These are phyloP conservation scores for Veloboletus limbatus DNA, from an alignment of 1,284 basidiomycete genomes.

Conservation along the genomic window DNA sequence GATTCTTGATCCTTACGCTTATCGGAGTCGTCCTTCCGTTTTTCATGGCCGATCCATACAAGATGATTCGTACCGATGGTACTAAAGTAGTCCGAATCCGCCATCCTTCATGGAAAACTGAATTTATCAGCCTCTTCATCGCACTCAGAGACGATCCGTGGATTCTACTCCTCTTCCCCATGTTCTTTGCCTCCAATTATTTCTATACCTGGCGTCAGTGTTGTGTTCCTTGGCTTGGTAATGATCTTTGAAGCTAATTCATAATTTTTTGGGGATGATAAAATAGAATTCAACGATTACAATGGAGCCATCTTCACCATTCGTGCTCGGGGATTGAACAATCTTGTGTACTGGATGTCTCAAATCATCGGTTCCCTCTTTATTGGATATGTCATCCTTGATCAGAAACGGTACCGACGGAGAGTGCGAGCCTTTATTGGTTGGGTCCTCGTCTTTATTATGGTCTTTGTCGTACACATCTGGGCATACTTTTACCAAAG, in stretches of 20 bases:
- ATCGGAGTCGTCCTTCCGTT: conserved; percentile 35
- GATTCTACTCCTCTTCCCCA: conserved; percentile 38
- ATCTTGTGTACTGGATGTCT: conserved; percentile 38
- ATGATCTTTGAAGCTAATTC: conserved; percentile 3
- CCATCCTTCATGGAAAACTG: conserved; percentile 38
- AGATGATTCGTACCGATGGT: conserved; percentile 39
- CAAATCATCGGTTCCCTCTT: conserved; percentile 39
- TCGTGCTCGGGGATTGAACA: conserved; percentile 39
- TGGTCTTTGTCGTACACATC: conserved; percentile 50
- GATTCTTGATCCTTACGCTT: conserved; percentile 35
- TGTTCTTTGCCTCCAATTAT: conserved; percentile 40
- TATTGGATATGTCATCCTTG: conserved; percentile 43
- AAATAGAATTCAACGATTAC: conserved; percentile 41
- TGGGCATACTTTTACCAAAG: conserved; percentile 55
- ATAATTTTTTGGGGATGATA: neutral
- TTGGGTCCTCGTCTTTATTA: conserved; percentile 44
- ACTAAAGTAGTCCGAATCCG: conserved; percentile 28
- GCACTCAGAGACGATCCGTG: conserved; percentile 37
- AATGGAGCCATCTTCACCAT: conserved; percentile 40
- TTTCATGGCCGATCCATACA: conserved; percentile 35
- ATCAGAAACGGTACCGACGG: conserved; percentile 40
- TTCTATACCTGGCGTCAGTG: conserved; percentile 39
- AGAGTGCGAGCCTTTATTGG: conserved; percentile 48
- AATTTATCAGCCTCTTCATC: conserved; percentile 35
- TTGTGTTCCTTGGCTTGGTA: neutral